These are phyloP conservation scores for Staphylotrichum longicolle DNA, from an alignment of 495 filamentous ascomycete genomes.

Conservation along the genomic window DNA sequence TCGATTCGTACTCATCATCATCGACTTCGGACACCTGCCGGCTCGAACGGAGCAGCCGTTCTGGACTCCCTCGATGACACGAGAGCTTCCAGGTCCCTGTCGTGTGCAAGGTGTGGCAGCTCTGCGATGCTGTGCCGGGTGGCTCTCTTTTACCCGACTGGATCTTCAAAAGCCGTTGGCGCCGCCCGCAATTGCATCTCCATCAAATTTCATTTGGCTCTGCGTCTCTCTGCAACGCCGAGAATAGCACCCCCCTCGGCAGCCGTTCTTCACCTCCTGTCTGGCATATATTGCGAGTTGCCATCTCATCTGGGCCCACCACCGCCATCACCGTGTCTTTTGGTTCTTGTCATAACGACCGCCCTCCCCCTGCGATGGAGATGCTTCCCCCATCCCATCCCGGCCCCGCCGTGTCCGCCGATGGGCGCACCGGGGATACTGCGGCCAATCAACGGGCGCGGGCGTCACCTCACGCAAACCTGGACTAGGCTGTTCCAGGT, in stretches of 20 bases:
- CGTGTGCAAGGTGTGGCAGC: conserved; percentile 10
- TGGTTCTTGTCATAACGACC: neutral
- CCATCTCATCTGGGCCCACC: neutral
- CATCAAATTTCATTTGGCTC: conserved; percentile 20
- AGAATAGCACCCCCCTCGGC: conserved; percentile 3
- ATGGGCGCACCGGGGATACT: conserved; percentile 20
- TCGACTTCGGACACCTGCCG: too few relatives aligned
- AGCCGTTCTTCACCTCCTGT: conserved; percentile 4
- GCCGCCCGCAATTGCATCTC: conserved; percentile 9
- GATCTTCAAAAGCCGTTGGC: conserved; percentile 7
- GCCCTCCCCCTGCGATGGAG: neutral
- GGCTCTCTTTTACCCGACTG: conserved; percentile 22
- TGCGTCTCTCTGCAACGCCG: conserved; percentile 13
- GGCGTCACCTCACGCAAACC: conserved; percentile 23
- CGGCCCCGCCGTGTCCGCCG: conserved; percentile 22
- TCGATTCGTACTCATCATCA: too few relatives aligned
- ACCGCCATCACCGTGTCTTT: neutral
- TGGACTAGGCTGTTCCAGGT: conserved; percentile 39
- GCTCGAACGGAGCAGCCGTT: neutral
- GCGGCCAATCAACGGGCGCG: conserved; percentile 28
- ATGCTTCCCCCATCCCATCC: neutral
- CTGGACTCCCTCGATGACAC: conserved; percentile 10
- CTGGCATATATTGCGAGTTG: conserved; percentile 13
- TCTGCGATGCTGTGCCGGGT: conserved; percentile 2
- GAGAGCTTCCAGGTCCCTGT: neutral